These are phyloP conservation scores for Amborella trichopoda DNA, from an alignment of 164 flowering plant genomes.

Conservation along the genomic window DNA sequence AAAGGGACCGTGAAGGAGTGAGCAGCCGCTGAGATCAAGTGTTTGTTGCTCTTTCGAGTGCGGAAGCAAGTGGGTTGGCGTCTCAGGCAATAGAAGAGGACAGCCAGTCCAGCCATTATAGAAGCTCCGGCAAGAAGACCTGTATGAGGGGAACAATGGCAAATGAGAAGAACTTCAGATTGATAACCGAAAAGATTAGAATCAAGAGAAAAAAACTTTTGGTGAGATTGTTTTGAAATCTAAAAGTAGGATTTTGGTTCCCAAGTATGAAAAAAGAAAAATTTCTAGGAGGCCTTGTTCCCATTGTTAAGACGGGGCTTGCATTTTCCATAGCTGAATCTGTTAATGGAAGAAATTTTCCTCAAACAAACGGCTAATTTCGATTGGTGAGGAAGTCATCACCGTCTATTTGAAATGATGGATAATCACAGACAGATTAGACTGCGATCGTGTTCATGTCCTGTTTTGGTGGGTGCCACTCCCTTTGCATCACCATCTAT, in stretches of 20 bases:
- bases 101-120: conserved; percentile 21
- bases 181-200: not conserved
- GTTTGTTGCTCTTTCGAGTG: conserved; percentile 15
- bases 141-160: conserved; percentile 10
- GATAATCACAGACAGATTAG: too few relatives aligned
- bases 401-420: too few relatives aligned
- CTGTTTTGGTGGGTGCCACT: too few relatives aligned
- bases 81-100: conserved; percentile 12
- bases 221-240: not conserved
- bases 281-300: not conserved
- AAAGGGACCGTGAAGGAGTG: conserved; percentile 40
- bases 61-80: conserved; percentile 7
- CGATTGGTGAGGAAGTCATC: too few relatives aligned
- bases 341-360: too few relatives aligned
- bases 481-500: too few relatives aligned
- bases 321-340: too few relatives aligned
- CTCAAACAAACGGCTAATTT: too few relatives aligned
- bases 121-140: conserved; percentile 42
- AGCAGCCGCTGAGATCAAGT: conserved; percentile 30
- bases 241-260: not conserved
- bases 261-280: not conserved
- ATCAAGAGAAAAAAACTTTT: not conserved
- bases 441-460: too few relatives aligned
- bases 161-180: not conserved
- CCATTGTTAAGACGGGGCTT: not conserved